A percentile compares a stretch with the other conserved stretches of the same genome.
These are phyloP conservation scores for Arabis alpina DNA, from an alignment of 345 rosid genomes.

Conservation along the genomic window DNA sequence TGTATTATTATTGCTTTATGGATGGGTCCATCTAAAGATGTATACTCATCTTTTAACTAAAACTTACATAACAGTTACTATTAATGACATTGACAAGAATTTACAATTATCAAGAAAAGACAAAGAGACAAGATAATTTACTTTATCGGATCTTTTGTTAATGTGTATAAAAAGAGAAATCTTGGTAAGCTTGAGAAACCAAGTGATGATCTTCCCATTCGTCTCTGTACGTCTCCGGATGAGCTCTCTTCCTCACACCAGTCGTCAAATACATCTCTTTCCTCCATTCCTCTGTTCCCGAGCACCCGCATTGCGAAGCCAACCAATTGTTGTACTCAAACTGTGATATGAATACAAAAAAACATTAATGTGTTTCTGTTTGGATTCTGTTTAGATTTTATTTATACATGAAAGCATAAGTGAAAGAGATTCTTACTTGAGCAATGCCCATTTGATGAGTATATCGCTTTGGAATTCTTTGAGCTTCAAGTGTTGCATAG, in stretches of 20 bases:
- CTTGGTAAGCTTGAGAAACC: slow-evolving; percentile 54
- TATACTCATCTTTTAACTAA: too few species aligned
- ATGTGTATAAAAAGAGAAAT: slow-evolving; percentile 37
- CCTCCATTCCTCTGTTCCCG: slow-evolving; percentile 61
- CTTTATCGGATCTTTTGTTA: too few species aligned
- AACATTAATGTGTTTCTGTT: background rate
- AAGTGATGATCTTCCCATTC: slow-evolving; percentile 61
- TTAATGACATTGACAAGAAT: too few species aligned
- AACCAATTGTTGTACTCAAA: slow-evolving; percentile 65
- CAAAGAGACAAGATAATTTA: too few species aligned
- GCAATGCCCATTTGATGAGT: slow-evolving; percentile 53
- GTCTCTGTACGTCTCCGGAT: slow-evolving; percentile 58
- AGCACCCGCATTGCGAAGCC: slow-evolving; percentile 49
- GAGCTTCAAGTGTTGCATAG: slow-evolving; percentile 59
- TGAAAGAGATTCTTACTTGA: slow-evolving; percentile 51
- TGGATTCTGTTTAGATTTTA: background rate
- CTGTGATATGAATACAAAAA: slow-evolving; percentile 42
- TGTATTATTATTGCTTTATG: too few species aligned
- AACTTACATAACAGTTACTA: too few species aligned
- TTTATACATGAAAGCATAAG: background rate
- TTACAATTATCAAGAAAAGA: too few species aligned
- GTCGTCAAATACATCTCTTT: slow-evolving; percentile 44
- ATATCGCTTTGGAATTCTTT: slow-evolving; percentile 62
- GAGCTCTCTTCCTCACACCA: background rate
- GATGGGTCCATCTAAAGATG: too few species aligned